phyloP scores from a whole-genome alignment of 352 stramenopile genomes.

The Globisporangium cederbergense region DNA sequence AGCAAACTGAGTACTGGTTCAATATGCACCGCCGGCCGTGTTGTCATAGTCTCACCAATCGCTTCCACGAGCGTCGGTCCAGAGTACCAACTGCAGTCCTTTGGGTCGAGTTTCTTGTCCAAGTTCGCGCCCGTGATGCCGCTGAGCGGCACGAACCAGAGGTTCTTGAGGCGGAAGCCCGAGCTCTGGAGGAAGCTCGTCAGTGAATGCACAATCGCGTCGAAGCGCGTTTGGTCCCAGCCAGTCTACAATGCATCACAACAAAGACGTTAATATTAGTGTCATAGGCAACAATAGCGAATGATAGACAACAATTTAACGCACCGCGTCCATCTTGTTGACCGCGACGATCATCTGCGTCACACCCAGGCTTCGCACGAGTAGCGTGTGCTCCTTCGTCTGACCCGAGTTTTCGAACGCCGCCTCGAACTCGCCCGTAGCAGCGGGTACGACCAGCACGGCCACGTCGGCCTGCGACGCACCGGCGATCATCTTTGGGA shows the following conservation, averaged over 20 bases:
- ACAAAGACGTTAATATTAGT: neutral
- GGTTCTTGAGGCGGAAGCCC: conserved; percentile 77
- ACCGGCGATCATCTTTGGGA: conserved; percentile 97
- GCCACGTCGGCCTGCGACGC: conserved; percentile 90
- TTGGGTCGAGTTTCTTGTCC: conserved; percentile 42
- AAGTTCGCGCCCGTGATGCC: conserved; percentile 86
- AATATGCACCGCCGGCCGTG: neutral
- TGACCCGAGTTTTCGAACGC: conserved; percentile 94
- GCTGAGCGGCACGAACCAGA: conserved; percentile 86
- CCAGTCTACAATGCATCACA: conserved; percentile 23
- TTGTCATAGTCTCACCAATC: conserved; percentile 38
- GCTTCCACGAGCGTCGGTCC: conserved; percentile 78
- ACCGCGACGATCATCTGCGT: conserved; percentile 95
- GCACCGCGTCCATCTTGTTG: conserved; percentile 97
- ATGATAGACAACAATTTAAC: neutral
- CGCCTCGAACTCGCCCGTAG: conserved; percentile 94
- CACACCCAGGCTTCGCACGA: conserved; percentile 92
- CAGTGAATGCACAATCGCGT: conserved; percentile 72
- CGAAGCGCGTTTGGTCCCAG: conserved; percentile 80
- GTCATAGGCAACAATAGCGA: neutral
- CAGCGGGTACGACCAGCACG: conserved; percentile 93
- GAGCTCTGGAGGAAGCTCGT: conserved; percentile 69
- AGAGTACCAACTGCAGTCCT: conserved; percentile 69
- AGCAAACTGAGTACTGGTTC: conserved; percentile 3
- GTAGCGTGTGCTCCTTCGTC: conserved; percentile 97